phyloP scores from a whole-genome alignment of 1,284 basidiomycete species.

The Ustilago bromivora region DNA sequence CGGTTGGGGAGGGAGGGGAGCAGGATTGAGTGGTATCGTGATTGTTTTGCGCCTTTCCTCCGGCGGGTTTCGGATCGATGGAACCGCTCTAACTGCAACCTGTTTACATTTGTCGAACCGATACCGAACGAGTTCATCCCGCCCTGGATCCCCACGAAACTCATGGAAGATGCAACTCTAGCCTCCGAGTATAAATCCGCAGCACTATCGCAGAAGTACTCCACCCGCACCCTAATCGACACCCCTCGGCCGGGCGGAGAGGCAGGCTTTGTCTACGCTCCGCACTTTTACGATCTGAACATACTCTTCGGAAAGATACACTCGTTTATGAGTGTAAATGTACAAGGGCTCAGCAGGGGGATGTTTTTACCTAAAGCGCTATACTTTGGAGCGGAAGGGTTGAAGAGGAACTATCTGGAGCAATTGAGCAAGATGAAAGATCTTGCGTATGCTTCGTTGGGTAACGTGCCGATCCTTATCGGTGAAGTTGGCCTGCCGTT shows the following conservation, averaged over 20 bases:
- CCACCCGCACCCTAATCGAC: slow-evolving; percentile 43
- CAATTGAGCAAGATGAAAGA: slow-evolving; percentile 53
- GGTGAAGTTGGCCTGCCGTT: slow-evolving; percentile 68
- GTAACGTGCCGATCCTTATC: slow-evolving; percentile 59
- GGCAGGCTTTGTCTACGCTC: slow-evolving; percentile 55
- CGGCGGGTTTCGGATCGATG: slow-evolving; percentile 46
- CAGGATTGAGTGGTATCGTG: slow-evolving; percentile 65
- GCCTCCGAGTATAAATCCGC: slow-evolving; percentile 29
- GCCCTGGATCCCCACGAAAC: slow-evolving; percentile 51
- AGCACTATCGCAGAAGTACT: slow-evolving; percentile 47
- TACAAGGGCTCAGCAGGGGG: slow-evolving; percentile 64
- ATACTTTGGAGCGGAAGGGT: slow-evolving; percentile 60
- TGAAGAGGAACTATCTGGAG: slow-evolving; percentile 50
- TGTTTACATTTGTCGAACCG: slow-evolving; percentile 60
- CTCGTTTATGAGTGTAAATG: slow-evolving; percentile 63
- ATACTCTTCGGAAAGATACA: slow-evolving; percentile 65
- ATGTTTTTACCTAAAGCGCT: slow-evolving; percentile 60
- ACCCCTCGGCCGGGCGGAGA: slow-evolving; percentile 48
- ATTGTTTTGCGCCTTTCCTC: slow-evolving; percentile 66
- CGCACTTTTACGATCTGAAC: slow-evolving; percentile 69
- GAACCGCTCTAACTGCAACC: slow-evolving; percentile 1
- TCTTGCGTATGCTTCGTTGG: slow-evolving; percentile 52
- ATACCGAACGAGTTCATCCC: slow-evolving; percentile 69
- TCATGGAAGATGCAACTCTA: slow-evolving; percentile 19
- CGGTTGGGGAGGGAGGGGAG: slow-evolving; percentile 47